These are phyloP conservation scores for Populus hybrid DNA, from an alignment of 441 rosid genomes.

Conservation along the genomic window DNA sequence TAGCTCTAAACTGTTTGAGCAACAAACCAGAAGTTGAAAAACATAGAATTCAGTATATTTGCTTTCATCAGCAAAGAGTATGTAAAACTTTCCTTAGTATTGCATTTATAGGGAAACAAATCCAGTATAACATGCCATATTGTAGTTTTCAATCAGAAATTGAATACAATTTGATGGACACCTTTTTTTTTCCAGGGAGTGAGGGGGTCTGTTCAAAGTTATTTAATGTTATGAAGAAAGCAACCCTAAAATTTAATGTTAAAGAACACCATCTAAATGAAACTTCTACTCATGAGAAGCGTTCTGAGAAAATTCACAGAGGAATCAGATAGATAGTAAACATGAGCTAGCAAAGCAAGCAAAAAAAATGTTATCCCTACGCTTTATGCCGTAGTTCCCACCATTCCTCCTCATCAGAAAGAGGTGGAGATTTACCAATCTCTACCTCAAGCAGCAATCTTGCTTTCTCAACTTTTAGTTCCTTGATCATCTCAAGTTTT, in stretches of 20 bases:
- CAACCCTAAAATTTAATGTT: not conserved
- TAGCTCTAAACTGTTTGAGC: slow-evolving; percentile 69
- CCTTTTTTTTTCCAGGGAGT: not conserved
- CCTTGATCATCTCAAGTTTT: slow-evolving; percentile 87
- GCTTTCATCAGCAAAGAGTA: not conserved
- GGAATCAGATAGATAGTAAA: not conserved
- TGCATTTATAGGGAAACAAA: not conserved
- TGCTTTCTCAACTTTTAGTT: slow-evolving; percentile 64
- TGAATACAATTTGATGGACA: not conserved
- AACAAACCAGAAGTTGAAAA: slow-evolving; percentile 16
- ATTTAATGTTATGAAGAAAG: not conserved
- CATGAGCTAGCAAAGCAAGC: slow-evolving; percentile 1
- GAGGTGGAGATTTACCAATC: slow-evolving; percentile 95
- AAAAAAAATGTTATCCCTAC: slow-evolving; percentile 46
- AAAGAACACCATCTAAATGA: not conserved
- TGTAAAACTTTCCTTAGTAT: not conserved
- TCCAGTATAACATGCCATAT: not conserved
- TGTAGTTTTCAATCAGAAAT: not conserved
- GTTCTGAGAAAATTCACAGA: not conserved
- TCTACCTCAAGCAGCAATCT: slow-evolving; percentile 80
- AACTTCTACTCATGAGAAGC: not conserved
- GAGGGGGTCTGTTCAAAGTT: not conserved
- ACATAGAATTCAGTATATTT: slow-evolving; percentile 4
- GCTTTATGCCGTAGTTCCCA: slow-evolving; percentile 89
- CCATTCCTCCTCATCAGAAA: slow-evolving; percentile 88